Evolutionary conservation across 805 yeast genomes (phyloP), one percentile per base, ranked within the genome.

Genomic region (Yamadazyma endophytica): DNA sequence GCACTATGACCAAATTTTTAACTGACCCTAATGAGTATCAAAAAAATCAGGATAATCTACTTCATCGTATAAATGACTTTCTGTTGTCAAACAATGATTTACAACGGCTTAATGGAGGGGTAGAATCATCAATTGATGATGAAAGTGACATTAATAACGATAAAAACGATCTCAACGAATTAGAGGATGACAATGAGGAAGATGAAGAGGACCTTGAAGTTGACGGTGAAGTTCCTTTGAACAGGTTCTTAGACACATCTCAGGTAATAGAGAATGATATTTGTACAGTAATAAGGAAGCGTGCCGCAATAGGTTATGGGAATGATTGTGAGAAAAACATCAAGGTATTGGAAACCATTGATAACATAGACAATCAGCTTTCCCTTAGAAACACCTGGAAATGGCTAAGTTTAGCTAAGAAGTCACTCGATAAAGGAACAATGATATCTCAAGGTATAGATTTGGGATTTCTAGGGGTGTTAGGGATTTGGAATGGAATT

Each of bases 401-500:
- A 49, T 90, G 97, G 97, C 59, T 90, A 19, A 73, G 77, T 1
- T 73, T 84, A 30, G 86, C 94, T 0, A 71, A 75, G 32, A 75
- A 73, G 24, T 69, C 84, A 1, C 77, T 77, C 4, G 70, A 70
- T 13, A 73, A 78, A 29, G 82, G 85, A 0, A 63, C 80, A 2
- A 81, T 85, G 82, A 63, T 75, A 3, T 70, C 82, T 4, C 78
- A 77, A 15, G 79, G 75, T 12, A 61, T 86, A 22, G 96, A 90
- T 50, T 67, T 90, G 19, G 89, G 95, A 1, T 88, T 75, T 51
- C 81, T 83, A 42, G 98, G 98, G 5, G 94, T 90, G 3, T 56
- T 78, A 17, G 95, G 95, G 7, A 77, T 90, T 21, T 90, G 97
- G 98, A 78, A 78, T 46, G 89, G 89, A 18, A 68, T 72, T 12